These are phyloP conservation scores for Leccinum variicolor DNA, from an alignment of 768 basidiomycete species.

Conservation along the genomic window DNA sequence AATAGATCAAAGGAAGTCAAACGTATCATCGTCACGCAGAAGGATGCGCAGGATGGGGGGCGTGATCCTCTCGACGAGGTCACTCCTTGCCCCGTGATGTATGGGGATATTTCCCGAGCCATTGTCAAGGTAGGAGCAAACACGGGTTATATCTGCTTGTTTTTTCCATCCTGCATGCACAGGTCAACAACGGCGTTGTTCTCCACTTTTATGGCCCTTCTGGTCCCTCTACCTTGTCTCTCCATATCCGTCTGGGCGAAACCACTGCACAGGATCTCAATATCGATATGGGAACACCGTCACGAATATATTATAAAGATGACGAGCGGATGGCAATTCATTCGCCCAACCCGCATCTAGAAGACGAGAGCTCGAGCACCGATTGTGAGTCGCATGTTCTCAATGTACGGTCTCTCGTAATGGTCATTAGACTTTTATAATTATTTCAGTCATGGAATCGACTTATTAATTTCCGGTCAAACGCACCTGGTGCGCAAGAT, in stretches of 20 bases:
- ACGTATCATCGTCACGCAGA: constrained; percentile 70
- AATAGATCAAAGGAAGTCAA: constrained; percentile 76
- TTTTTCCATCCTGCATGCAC: not conserved
- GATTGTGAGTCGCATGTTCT: constrained; percentile 40
- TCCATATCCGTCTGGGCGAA: constrained; percentile 64
- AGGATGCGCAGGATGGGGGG: constrained; percentile 50
- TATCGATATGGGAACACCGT: constrained; percentile 75
- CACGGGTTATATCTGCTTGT: not conserved
- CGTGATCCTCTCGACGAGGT: constrained; percentile 76
- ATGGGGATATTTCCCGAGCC: constrained; percentile 64
- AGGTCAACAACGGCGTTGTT: constrained; percentile 74
- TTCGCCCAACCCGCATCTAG: constrained; percentile 39
- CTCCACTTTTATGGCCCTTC: constrained; percentile 63
- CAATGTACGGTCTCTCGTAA: not conserved
- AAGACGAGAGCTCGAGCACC: constrained; percentile 48
- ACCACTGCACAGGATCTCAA: constrained; percentile 83
- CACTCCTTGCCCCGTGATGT: constrained; percentile 60
- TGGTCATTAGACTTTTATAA: constrained; percentile 75
- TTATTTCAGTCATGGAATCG: constrained; percentile 89
- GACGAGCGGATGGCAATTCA: constrained; percentile 88
- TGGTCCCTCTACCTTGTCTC: constrained; percentile 32
- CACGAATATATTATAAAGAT: constrained; percentile 79
- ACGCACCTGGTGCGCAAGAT: constrained; percentile 81
- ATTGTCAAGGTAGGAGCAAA: constrained; percentile 55
- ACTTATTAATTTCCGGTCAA: constrained; percentile 74